Percentiles rank a stretch among this genome's conserved stretches.
Evolutionary conservation across 2,329 filamentous ascomycete genomes (phyloP).

Genomic region (Neodidymelliopsis sp.): DNA sequence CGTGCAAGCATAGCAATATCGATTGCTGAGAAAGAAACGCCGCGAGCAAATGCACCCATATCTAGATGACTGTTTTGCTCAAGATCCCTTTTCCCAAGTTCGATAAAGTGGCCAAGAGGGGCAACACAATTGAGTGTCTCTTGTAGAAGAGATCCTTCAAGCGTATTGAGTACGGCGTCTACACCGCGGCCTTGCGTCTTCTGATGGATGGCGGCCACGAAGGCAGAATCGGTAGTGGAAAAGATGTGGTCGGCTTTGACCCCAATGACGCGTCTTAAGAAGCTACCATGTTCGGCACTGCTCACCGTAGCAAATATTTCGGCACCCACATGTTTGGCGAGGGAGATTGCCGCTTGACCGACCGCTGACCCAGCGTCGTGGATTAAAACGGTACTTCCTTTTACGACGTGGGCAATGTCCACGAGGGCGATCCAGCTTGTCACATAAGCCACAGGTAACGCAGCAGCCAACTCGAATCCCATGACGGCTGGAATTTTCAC

Average conservation of each 20-base stretch:
- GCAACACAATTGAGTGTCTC: slow-evolving; percentile 57
- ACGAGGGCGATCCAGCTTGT: slow-evolving; percentile 28
- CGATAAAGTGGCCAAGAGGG: slow-evolving; percentile 27
- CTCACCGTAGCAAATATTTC: slow-evolving; percentile 6
- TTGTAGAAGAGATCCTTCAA: slow-evolving; percentile 36
- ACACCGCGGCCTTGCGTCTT: slow-evolving; percentile 36
- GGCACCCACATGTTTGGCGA: not conserved
- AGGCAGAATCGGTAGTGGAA: slow-evolving; percentile 28
- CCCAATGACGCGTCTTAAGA: slow-evolving; percentile 14
- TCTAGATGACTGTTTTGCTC: slow-evolving; percentile 15
- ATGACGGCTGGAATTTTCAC: slow-evolving; percentile 18
- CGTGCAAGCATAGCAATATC: slow-evolving; percentile 51
- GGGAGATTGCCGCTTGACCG: slow-evolving; percentile 16
- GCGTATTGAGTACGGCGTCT: slow-evolving; percentile 41
- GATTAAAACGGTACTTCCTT: slow-evolving; percentile 38
- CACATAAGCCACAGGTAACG: slow-evolving; percentile 23
- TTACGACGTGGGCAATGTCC: slow-evolving; percentile 18
- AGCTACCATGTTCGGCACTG: not conserved
- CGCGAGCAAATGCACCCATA: slow-evolving; percentile 29
- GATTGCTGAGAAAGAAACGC: slow-evolving; percentile 25
- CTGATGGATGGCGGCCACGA: slow-evolving; percentile 21
- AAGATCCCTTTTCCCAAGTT: slow-evolving; percentile 22
- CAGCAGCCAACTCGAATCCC: slow-evolving; percentile 26
- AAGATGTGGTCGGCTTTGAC: slow-evolving; percentile 23
- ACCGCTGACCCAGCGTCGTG: slow-evolving; percentile 29